phyloP scores from a whole-genome alignment of 495 filamentous ascomycete genomes.

The Acidiella bohemica region DNA sequence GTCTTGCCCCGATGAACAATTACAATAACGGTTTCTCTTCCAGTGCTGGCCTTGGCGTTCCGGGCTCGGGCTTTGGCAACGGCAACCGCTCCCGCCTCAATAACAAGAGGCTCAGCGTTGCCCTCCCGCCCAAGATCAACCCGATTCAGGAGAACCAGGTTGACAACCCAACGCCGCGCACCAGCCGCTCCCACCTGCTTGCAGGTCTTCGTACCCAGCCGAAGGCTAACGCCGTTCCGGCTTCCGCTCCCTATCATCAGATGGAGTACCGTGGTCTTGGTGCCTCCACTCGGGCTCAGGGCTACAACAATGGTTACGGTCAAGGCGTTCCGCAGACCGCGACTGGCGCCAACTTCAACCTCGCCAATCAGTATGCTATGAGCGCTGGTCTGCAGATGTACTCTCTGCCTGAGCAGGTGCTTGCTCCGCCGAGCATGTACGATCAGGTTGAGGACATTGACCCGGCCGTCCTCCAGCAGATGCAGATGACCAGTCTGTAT shows the following conservation, averaged over 20 bases:
- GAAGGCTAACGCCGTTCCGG: slow-evolving; percentile 60
- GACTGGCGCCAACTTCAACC: slow-evolving; percentile 41
- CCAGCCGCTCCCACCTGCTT: slow-evolving; percentile 86
- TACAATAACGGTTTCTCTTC: slow-evolving; percentile 46
- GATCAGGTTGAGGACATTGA: slow-evolving; percentile 59
- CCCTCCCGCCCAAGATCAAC: slow-evolving; percentile 43
- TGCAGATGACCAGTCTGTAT: slow-evolving; percentile 73
- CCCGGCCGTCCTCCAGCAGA: slow-evolving; percentile 65
- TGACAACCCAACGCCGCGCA: slow-evolving; percentile 66
- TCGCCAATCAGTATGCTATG: slow-evolving; percentile 28
- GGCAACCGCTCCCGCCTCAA: slow-evolving; percentile 55
- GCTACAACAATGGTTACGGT: slow-evolving; percentile 29
- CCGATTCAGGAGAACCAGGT: slow-evolving; percentile 53
- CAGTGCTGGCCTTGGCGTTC: slow-evolving; percentile 52
- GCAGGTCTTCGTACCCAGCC: slow-evolving; percentile 88
- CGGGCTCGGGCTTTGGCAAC: slow-evolving; percentile 67
- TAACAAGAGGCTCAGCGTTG: slow-evolving; percentile 69
- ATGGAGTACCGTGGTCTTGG: slow-evolving; percentile 39
- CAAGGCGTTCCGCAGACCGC: slow-evolving; percentile 49
- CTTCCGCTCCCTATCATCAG: slow-evolving; percentile 47
- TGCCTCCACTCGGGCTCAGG: slow-evolving; percentile 32
- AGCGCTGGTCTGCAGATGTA: slow-evolving; percentile 47
- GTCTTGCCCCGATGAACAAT: slow-evolving; percentile 87
- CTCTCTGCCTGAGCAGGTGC: slow-evolving; percentile 64
- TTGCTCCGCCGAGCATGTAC: slow-evolving; percentile 69